Conservation (phyloP, 2,329 filamentous ascomycete species). For the Microsporum ferrugineum region DNA sequence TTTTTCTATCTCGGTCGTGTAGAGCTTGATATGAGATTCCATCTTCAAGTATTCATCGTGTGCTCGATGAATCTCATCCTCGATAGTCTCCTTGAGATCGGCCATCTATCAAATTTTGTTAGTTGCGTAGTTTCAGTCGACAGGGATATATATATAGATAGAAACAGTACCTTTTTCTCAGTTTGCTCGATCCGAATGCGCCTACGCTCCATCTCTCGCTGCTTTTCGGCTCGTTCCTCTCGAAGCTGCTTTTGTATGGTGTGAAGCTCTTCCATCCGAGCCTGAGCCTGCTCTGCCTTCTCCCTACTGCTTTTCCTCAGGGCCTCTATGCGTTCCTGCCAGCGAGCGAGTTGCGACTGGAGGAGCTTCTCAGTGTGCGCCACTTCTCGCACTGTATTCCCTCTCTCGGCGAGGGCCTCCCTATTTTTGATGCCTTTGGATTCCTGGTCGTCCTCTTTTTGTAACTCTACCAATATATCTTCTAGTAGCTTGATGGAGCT, state of each 20-base stretch:
- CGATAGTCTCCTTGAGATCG: slow-evolving; percentile 93
- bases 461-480: slow-evolving; percentile 71
- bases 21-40: slow-evolving; percentile 92
- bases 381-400: slow-evolving; percentile 81
- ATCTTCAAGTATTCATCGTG: slow-evolving; percentile 95
- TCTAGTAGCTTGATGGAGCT: slow-evolving; percentile 81
- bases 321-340: slow-evolving; percentile 76
- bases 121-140: neutral
- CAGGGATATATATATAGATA: slow-evolving; percentile 2
- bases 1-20: slow-evolving; percentile 98
- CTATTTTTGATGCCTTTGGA: slow-evolving; percentile 67
- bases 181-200: slow-evolving; percentile 94
- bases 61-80: slow-evolving; percentile 80
- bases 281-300: slow-evolving; percentile 69
- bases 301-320: slow-evolving; percentile 67
- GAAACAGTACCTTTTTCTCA: slow-evolving; percentile 74
- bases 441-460: slow-evolving; percentile 85
- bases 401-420: slow-evolving; percentile 76
- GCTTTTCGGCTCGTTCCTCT: slow-evolving; percentile 75
- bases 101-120: slow-evolving; percentile 59
- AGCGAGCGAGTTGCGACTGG: slow-evolving; percentile 71
- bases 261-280: slow-evolving; percentile 81
- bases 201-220: slow-evolving; percentile 81
- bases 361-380: slow-evolving; percentile 78
- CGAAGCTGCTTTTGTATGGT: slow-evolving; percentile 67